Evolutionary conservation across 495 filamentous ascomycete species (phyloP), one percentile per base, ranked within the genome.

Genomic region (Paragyromitra xinjiangensis): DNA sequence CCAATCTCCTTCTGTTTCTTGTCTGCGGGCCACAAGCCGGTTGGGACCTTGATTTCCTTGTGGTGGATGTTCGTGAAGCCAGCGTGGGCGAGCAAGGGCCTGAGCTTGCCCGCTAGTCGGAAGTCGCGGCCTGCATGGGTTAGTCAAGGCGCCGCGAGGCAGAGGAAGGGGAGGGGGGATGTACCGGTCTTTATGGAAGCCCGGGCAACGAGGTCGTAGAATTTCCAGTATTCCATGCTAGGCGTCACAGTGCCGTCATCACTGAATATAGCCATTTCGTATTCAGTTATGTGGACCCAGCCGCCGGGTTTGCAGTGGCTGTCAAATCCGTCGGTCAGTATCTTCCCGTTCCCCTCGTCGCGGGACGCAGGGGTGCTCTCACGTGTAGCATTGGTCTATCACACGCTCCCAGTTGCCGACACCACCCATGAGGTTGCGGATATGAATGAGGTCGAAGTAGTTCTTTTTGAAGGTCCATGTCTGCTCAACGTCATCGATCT

Each of bases 401-500:
- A 34, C 29, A 34, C 29, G 29, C 29, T 34, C 29, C 19, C 9
- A 90, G 79, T 89, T 83, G 59, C 86, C 87, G 66, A 92, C 87
- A 42, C 85, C 87, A 84, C 87, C 88, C 42, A 87, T 85, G 0
- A 86, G 86, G 69, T 87, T 85, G n/a, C 88, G 84, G 55, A 83
- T 85, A 80, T 90, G 89, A 64, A 90, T 85, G 58, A 88, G 89
- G 80, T 91, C 89, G 61, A 90, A 90, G 34, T 84, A 77, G 59
- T 88, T 85, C 39, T 81, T 81, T 0, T 86, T 83, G 63, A 86
- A 87, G 11, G 87, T 83, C 89, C 89, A 91, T 2, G 84, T 79
- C 34, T 80, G 83, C 84, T 90, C 89, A 44, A 88, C 85, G 78
- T 91, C 89, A 71, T 91, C 89, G 12, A 91, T 86, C 83, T 88